Evolutionary conservation across 148 eudicot species (phyloP), one percentile per base, ranked within the genome.

Genomic region (Cornus florida): DNA sequence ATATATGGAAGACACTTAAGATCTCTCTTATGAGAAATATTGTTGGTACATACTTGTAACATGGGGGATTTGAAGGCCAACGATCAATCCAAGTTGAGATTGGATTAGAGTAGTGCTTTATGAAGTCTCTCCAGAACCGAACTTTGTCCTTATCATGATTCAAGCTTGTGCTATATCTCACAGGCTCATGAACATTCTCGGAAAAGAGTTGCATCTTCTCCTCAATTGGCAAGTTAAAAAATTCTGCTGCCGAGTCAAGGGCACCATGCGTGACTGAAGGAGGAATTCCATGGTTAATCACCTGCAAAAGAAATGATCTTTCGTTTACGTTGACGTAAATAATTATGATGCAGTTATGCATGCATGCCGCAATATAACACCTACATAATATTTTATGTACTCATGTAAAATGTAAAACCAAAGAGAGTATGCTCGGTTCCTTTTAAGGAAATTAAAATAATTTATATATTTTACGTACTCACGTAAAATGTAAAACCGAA

Each of bases 31-130:
- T 43, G 48, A 43, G 6, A 43, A 43, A 43, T 43, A 43, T 43
- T 6, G 48, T 43, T 5, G 48, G 48, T 17, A 65, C 82, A 77
- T 86, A 88, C 90, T 75, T 85, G 81, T 85, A 85, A 75, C 57
- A 72, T 35, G 85, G 82, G 64, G 88, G 90, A 62, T 88, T 82
- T 2, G 88, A 83, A 28, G 90, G 90, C 90, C 90, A 88, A 23
- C 70, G 53, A 71, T 88, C 38, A 64, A 79, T 79, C 86, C 86
- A 86, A 69, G 74, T 79, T 59, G 86, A 75, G 20, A 85, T 67
- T 11, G 90, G 88, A 81, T 85, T 64, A 22, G 86, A 56, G 62
- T 87, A 87, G 78, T 85, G 90, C 76, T 87, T 87, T 84, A 85
- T 75, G 79, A 87, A 87, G 79, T 87, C 90, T 81, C 90, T 87